These are phyloP conservation scores for Pulveroboletus sp. DNA, from an alignment of 768 basidiomycete species.

Conservation along the genomic window DNA sequence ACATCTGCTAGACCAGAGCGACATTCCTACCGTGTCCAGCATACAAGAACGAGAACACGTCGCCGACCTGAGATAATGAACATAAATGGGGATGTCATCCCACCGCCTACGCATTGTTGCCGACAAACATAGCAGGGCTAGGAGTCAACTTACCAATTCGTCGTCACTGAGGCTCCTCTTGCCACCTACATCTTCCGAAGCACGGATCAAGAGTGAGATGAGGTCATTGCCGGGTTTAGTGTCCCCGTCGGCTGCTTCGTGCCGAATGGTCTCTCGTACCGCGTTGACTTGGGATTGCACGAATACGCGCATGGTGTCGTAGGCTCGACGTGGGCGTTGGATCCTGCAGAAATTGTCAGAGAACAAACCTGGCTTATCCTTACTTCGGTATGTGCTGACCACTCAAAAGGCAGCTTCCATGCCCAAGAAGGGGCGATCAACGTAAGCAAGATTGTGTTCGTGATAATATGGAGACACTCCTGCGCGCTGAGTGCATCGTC, in stretches of 20 bases:
- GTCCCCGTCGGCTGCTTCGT: background rate
- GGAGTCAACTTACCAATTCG: conserved; percentile 12
- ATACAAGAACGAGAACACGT: conserved; percentile 46
- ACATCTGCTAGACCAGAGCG: background rate
- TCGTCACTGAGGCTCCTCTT: conserved; percentile 13
- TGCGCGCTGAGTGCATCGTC: conserved; percentile 3
- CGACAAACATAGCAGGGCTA: background rate
- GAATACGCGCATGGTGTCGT: conserved; percentile 14
- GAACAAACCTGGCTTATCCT: background rate
- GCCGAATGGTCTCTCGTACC: conserved; percentile 5
- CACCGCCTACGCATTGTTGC: background rate
- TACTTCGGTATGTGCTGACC: conserved; percentile 1
- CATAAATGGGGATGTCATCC: background rate
- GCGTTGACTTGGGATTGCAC: conserved; percentile 14
- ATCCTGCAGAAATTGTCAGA: conserved; percentile 9
- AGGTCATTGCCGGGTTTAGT: conserved; percentile 5
- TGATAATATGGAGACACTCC: conserved; percentile 10
- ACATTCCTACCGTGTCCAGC: conserved; percentile 50
- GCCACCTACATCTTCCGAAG: conserved; percentile 13
- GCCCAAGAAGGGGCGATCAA: conserved; percentile 12
- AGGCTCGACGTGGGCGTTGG: conserved; percentile 15
- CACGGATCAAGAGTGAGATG: conserved; percentile 14
- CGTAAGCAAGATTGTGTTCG: conserved; percentile 1
- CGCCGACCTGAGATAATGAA: conserved; percentile 39
- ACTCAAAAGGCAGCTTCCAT: conserved; percentile 16